Base-by-base conservation (phyloP, 306 rosid species). In the Pachyrhizus erosus region DNA sequence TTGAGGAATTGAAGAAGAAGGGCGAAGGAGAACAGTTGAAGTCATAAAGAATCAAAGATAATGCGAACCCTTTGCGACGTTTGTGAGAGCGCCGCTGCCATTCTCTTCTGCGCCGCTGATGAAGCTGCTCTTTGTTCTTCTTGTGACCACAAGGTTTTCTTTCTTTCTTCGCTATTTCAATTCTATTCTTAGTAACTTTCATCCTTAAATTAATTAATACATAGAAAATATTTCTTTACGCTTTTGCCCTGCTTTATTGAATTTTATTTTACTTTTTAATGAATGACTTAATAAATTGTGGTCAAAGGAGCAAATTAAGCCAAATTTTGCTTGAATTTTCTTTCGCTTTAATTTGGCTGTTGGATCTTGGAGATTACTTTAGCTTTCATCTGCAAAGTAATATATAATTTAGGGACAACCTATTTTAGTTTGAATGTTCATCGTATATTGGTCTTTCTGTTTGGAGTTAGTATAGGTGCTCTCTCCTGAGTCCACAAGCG, bases 11-110 rank as follows among this genome's bases (percentile, higher is more conserved):
- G 71, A 65, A 33, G 23, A 64, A 61, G 43, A 52, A 62, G 42
- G 42, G 5, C 9, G 21, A 62, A 64, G 13, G 18, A 62, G 43
- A 31, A 17, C 1, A n/a, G 10, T 31, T 2, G 42, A 64, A 64
- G 70, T 7, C 70, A 15, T 31, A 15, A 31, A 12, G 8, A 17
- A 14, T 0, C 0, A 2, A 65, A 2, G 14, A 65, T 65, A 65
- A 94, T 94, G 98, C 95, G 98, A 83, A 91, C 95, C 75, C 90
- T 94, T 74, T 94, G 98, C 74, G 98, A 94, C 83, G 89, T 94
- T 58, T 94, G 98, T 83, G 97, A 92, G 88, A 89, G 92, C 77
- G 96, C 98, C 17, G 90, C 96, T 4, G 98, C 98, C 15, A 88
- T 91, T 62, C 86, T 94, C 34, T 94, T 94, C 86, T 94, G 98